A percentile compares a stretch with the other conserved stretches of the same genome.
Evolutionary conservation across 192 early-diverging fungal genomes (phyloP).

Genomic region (Coemansia sp.): DNA sequence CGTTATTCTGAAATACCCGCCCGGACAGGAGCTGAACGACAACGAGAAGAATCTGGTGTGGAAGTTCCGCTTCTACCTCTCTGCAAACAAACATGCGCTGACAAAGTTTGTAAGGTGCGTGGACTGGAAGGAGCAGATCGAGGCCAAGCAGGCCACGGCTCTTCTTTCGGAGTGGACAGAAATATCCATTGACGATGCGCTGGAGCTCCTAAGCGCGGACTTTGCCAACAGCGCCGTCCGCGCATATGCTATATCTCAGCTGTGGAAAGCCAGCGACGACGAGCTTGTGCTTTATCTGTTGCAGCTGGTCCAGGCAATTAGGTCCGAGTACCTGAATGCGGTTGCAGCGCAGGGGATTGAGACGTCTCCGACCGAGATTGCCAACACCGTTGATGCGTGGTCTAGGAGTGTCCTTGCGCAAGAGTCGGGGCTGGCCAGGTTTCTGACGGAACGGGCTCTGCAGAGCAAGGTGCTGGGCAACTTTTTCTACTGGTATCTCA

Average conservation of each 20-base stretch:
- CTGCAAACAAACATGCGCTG: conserved; percentile 89
- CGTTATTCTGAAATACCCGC: conserved; percentile 89
- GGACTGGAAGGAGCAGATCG: conserved; percentile 89
- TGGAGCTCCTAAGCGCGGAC: conserved; percentile 89
- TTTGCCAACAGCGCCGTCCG: conserved; percentile 85
- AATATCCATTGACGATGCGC: conserved; percentile 92
- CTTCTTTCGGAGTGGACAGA: conserved; percentile 86
- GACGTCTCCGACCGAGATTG: conserved; percentile 4
- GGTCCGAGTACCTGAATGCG: conserved; percentile 81
- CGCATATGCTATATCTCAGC: conserved; percentile 83
- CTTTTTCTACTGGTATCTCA: conserved; percentile 96
- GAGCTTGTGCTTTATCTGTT: conserved; percentile 92
- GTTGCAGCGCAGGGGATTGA: conserved; percentile 32
- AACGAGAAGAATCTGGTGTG: conserved; percentile 96
- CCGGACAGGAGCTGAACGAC: conserved; percentile 77
- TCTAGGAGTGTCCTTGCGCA: conserved; percentile 40
- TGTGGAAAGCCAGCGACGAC: conserved; percentile 92
- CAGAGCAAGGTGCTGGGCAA: conserved; percentile 87
- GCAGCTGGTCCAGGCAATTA: conserved; percentile 97
- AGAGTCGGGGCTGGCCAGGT: conserved; percentile 76
- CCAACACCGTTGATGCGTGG: conserved; percentile 21
- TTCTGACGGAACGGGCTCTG: conserved; percentile 87
- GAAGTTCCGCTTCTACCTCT: conserved; percentile 97
- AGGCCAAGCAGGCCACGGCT: conserved; percentile 90
- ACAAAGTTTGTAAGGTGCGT: conserved; percentile 99